These are phyloP conservation scores for Teunomyces atbi DNA, from an alignment of 805 yeast species.

Conservation along the genomic window DNA sequence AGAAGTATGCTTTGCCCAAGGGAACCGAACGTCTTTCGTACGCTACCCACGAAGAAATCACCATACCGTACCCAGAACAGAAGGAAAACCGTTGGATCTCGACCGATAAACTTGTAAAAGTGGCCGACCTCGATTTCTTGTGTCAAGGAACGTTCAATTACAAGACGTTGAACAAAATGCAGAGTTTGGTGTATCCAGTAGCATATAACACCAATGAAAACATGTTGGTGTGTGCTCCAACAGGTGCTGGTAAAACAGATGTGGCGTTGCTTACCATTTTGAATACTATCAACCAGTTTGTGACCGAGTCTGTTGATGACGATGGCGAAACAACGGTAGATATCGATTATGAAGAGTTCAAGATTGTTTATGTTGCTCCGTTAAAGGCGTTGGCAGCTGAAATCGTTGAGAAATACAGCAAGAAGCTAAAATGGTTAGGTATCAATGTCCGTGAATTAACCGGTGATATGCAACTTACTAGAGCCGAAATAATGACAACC, in stretches of 20 bases:
- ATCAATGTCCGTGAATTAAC: slow-evolving; percentile 84
- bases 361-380: slow-evolving; percentile 91
- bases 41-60: slow-evolving; percentile 73
- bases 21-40: slow-evolving; percentile 70
- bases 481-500: slow-evolving; percentile 73
- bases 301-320: slow-evolving; percentile 51
- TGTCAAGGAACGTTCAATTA: slow-evolving; percentile 89
- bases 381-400: slow-evolving; percentile 94
- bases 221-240: slow-evolving; percentile 95
- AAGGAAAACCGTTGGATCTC: slow-evolving; percentile 41
- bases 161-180: slow-evolving; percentile 77
- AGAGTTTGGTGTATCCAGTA: slow-evolving; percentile 84
- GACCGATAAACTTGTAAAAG: slow-evolving; percentile 49
- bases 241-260: slow-evolving; percentile 98
- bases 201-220: slow-evolving; percentile 93
- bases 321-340: slow-evolving; percentile 50
- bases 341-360: slow-evolving; percentile 80
- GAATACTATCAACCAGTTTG: slow-evolving; percentile 73
- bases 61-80: slow-evolving; percentile 72
- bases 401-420: slow-evolving; percentile 84
- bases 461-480: slow-evolving; percentile 92
- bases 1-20: slow-evolving; percentile 71
- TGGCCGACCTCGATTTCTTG: slow-evolving; percentile 66
- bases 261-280: slow-evolving; percentile 81
- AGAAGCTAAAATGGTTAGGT: slow-evolving; percentile 79